A percentile compares a stretch with the other conserved stretches of the same genome.
These are phyloP conservation scores for Onygenales sp. DNA, from an alignment of 2,329 filamentous ascomycete species.

Conservation along the genomic window DNA sequence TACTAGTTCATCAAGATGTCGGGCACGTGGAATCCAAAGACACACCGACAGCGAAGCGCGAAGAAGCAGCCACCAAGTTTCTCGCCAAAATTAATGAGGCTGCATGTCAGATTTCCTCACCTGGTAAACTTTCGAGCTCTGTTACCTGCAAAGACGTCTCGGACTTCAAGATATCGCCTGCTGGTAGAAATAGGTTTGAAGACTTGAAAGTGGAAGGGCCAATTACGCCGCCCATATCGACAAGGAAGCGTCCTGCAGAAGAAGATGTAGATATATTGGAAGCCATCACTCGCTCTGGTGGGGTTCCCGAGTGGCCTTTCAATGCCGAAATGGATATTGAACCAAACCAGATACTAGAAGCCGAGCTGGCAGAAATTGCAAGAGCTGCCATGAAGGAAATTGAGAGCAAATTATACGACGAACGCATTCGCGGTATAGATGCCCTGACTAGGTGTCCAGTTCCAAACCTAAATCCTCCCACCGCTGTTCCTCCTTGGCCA, in stretches of 20 bases:
- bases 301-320: constrained; percentile 27
- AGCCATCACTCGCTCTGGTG: not conserved
- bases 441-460: constrained; percentile 40
- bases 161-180: not conserved
- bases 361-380: constrained; percentile 27
- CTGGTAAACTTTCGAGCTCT: not conserved
- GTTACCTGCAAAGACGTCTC: no score
- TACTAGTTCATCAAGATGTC: constrained; percentile 23
- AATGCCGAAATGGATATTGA: constrained; percentile 23
- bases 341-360: constrained; percentile 24
- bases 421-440: constrained; percentile 38
- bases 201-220: constrained; percentile 39
- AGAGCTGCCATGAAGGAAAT: constrained; percentile 17
- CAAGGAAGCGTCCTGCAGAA: not conserved
- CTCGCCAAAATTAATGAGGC: not conserved
- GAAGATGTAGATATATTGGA: constrained; percentile 5
- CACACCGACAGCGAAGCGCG: not conserved
- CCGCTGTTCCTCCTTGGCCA: constrained; percentile 41
- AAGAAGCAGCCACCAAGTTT: not conserved
- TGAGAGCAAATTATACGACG: constrained; percentile 28
- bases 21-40: constrained; percentile 24
- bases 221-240: constrained; percentile 31
- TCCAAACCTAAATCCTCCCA: constrained; percentile 37
- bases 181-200: constrained; percentile 10
- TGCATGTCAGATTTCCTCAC: not conserved